Conservation (phyloP, 225 moss, liverwort and hornwort genomes). For the Straminergon stramineum region DNA sequence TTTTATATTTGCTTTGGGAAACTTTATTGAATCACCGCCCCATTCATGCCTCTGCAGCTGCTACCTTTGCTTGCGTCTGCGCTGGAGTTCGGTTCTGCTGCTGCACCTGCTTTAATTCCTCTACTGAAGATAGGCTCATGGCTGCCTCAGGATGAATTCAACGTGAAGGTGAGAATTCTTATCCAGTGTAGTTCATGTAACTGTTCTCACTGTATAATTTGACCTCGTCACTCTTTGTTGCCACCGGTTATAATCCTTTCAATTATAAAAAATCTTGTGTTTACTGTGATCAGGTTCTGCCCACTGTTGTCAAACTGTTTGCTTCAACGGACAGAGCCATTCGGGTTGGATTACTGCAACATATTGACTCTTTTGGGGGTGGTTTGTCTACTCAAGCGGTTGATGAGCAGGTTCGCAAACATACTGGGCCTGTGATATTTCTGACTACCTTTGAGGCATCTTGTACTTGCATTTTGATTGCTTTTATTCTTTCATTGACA, state of each 20-base stretch:
- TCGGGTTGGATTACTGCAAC: slow-evolving; percentile 83
- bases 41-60: slow-evolving; percentile 34
- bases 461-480: background rate
- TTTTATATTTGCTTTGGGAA: background rate
- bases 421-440: background rate
- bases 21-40: background rate
- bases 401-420: slow-evolving; percentile 72
- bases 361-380: slow-evolving; percentile 74
- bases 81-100: slow-evolving; percentile 92
- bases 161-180: slow-evolving; percentile 42
- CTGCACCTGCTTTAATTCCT: slow-evolving; percentile 80
- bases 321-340: slow-evolving; percentile 89
- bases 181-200: background rate
- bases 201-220: background rate
- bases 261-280: background rate
- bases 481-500: background rate
- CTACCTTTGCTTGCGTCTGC: slow-evolving; percentile 89
- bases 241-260: background rate
- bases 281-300: slow-evolving; percentile 60
- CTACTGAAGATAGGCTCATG: slow-evolving; percentile 87
- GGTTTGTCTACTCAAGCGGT: slow-evolving; percentile 83
- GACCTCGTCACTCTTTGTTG: background rate
- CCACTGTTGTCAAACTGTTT: slow-evolving; percentile 83
- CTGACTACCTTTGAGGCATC: background rate
- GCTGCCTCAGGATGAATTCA: slow-evolving; percentile 84